phyloP scores from a whole-genome alignment of 2,329 filamentous ascomycete species.

The Cryphonectria carpinicola region DNA sequence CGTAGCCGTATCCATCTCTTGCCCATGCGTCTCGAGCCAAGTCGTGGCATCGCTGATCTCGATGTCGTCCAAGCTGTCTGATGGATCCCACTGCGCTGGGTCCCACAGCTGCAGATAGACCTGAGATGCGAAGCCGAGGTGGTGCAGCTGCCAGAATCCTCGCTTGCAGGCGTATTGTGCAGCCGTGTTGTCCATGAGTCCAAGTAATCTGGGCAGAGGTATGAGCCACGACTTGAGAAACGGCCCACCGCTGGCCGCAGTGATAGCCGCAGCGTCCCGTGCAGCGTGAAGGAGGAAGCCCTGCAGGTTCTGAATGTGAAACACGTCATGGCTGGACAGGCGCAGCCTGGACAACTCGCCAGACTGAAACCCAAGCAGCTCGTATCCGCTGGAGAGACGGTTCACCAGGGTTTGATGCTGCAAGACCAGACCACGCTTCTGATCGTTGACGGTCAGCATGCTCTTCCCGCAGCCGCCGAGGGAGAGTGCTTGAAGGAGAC shows the following conservation, averaged over 20 bases:
- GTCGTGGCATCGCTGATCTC: background rate
- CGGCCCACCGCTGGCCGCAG: background rate
- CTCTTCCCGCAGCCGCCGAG: background rate
- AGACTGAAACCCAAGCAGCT: background rate
- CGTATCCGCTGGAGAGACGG: background rate
- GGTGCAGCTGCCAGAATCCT: constrained; percentile 9
- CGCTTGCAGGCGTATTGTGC: background rate
- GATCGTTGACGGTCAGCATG: constrained; percentile 4
- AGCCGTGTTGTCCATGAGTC: background rate
- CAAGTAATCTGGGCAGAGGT: background rate
- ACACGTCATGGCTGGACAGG: constrained; percentile 5
- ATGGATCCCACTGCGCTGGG: background rate
- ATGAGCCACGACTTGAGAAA: constrained; percentile 11
- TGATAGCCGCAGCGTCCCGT: background rate
- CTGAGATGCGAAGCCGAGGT: background rate
- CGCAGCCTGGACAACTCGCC: background rate
- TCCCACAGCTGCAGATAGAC: constrained; percentile 5
- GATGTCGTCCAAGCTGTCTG: background rate
- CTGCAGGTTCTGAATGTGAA: constrained; percentile 9
- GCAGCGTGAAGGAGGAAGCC: constrained; percentile 5
- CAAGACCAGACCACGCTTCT: background rate
- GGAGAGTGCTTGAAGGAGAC: background rate
- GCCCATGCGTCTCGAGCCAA: background rate
- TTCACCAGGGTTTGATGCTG: constrained; percentile 11
- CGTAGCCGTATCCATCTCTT: background rate